A percentile compares a stretch with the other conserved stretches of the same genome.
phyloP scores from a whole-genome alignment of 2,329 filamentous ascomycete species.

The Fusarium succisae region DNA sequence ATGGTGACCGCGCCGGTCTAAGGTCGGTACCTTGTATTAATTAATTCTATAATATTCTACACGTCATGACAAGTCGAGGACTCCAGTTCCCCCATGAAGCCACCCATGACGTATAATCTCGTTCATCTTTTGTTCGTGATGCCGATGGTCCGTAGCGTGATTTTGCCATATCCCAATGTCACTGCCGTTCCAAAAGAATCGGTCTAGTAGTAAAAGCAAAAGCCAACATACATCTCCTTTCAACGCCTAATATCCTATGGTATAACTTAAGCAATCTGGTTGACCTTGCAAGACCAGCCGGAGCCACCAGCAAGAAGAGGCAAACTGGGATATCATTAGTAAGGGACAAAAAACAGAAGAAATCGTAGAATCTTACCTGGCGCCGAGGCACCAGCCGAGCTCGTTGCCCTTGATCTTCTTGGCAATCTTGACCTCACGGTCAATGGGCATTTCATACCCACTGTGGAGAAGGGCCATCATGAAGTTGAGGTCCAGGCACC shows the following conservation, averaged over 20 bases:
- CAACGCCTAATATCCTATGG: conserved; percentile 37
- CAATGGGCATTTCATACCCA: conserved; percentile 97
- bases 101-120: conserved; percentile 23
- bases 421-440: conserved; percentile 94
- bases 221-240: conserved; percentile 32
- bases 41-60: conserved; percentile 44
- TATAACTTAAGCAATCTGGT: conserved; percentile 69
- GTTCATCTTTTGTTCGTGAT: conserved; percentile 33
- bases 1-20: conserved; percentile 63
- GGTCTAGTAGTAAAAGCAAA: conserved; percentile 34
- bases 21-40: conserved; percentile 38
- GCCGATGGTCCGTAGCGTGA: conserved; percentile 15
- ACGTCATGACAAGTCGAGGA: conserved; percentile 33
- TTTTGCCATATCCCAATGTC: conserved; percentile 40
- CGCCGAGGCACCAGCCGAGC: conserved; percentile 96
- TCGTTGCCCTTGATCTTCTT: conserved; percentile 99
- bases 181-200: conserved; percentile 30
- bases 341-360: background rate
- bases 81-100: conserved; percentile 31
- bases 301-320: conserved; percentile 83
- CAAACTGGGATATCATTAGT: conserved; percentile 64
- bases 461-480: conserved; percentile 94
- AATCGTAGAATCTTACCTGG: conserved; percentile 71
- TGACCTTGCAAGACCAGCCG: conserved; percentile 90
- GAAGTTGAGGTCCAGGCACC: conserved; percentile 95